Evolutionary conservation across 2,329 filamentous ascomycete genomes (phyloP).

Genomic region (Conoideocrella luteorostrata): DNA sequence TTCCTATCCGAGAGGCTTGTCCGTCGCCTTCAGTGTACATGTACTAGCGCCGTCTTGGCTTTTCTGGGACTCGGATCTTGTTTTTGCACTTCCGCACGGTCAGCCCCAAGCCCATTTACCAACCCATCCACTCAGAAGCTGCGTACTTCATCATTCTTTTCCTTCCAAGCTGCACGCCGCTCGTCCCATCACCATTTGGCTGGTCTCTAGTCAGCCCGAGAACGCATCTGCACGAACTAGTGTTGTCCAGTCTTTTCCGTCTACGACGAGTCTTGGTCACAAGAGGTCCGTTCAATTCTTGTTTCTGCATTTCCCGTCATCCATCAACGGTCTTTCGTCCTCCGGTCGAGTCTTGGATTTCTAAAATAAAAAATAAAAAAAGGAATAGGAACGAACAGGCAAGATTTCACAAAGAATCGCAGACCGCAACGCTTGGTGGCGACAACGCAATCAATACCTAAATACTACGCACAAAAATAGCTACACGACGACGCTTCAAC

Average conservation of each 20-base stretch:
- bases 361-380: background rate
- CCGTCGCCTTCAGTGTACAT: background rate
- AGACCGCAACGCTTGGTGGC: background rate
- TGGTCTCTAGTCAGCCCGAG: background rate
- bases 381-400: background rate
- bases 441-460: background rate
- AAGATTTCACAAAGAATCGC: background rate
- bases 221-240: conserved; percentile 7
- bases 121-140: conserved; percentile 1
- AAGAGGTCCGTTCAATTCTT: background rate
- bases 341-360: background rate
- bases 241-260: conserved; percentile 9
- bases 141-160: conserved; percentile 1
- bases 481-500: background rate
- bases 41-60: background rate
- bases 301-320: background rate
- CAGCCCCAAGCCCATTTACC: conserved; percentile 1
- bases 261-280: background rate
- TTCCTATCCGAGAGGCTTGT: conserved; percentile 2
- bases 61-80: background rate
- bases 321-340: background rate
- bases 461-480: too few species aligned
- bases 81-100: background rate
- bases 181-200: conserved; percentile 4
- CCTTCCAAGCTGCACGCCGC: conserved; percentile 2